Conservation (phyloP, 2,329 filamentous ascomycete genomes). For the Stagonosporopsis cucurbitacearum region DNA sequence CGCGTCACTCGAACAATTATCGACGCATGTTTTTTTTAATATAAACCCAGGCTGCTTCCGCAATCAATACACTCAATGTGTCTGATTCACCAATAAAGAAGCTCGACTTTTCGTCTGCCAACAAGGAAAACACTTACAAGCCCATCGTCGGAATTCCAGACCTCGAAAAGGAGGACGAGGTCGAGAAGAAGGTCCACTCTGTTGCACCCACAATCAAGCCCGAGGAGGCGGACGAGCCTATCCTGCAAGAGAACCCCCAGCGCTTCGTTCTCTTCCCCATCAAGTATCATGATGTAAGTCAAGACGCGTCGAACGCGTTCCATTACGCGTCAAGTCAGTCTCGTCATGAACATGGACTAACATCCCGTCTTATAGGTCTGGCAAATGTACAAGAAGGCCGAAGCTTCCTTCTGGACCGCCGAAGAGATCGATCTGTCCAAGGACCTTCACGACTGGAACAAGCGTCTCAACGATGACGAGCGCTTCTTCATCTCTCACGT, state of each 20-base stretch:
- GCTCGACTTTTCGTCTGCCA: conserved; percentile 72
- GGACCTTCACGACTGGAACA: conserved; percentile 99
- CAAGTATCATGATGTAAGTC: conserved; percentile 96
- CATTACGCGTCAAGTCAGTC: conserved; percentile 65
- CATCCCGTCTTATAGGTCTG: conserved; percentile 72
- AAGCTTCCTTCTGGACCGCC: conserved; percentile 99
- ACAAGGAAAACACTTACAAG: conserved; percentile 83
- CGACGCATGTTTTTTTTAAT: conserved; percentile 49
- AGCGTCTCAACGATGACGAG: conserved; percentile 94
- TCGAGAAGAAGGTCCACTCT: conserved; percentile 60
- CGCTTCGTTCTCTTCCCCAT: conserved; percentile 98
- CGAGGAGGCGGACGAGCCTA: conserved; percentile 82
- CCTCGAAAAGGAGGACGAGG: conserved; percentile 46
- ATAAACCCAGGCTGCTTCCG: conserved; percentile 74
- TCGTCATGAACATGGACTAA: conserved; percentile 35
- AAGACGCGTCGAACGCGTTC: conserved; percentile 50
- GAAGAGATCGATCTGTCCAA: conserved; percentile 99
- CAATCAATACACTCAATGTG: conserved; percentile 89
- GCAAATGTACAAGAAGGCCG: conserved; percentile 99
- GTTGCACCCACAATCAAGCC: conserved; percentile 60
- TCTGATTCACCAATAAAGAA: conserved; percentile 87
- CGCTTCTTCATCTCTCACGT: conserved; percentile 98
- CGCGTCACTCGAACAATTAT: conserved; percentile 46
- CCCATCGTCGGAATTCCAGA: conserved; percentile 60
- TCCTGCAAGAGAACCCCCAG: conserved; percentile 93